Evolutionary conservation across 768 basidiomycete genomes (phyloP).

Genomic region (Russula vinacea): DNA sequence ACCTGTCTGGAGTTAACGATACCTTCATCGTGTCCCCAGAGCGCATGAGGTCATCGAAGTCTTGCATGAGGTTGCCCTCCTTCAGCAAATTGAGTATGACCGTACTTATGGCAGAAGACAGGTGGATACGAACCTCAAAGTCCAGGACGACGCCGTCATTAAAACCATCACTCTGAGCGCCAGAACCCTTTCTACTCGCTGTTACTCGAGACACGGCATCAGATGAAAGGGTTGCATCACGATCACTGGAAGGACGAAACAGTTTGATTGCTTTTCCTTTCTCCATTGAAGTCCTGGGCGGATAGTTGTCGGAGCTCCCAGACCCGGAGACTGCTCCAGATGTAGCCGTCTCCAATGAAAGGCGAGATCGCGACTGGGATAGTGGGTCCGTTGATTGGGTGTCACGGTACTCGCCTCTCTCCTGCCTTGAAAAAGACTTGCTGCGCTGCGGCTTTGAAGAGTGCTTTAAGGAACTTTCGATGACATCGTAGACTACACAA

Average conservation of each 20-base stretch:
- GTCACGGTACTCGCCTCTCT: conserved; percentile 20
- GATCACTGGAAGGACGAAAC: conserved; percentile 48
- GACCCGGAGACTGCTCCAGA: conserved; percentile 31
- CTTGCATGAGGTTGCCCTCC: conserved; percentile 47
- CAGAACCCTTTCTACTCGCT: conserved; percentile 11
- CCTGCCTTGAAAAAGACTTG: conserved; percentile 21
- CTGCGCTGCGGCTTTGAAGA: conserved; percentile 19
- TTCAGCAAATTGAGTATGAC: conserved; percentile 13
- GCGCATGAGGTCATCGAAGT: conserved; percentile 92
- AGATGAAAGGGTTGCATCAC: conserved; percentile 27
- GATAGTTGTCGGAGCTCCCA: conserved; percentile 32
- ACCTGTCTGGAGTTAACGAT: conserved; percentile 89
- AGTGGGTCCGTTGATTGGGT: conserved; percentile 26
- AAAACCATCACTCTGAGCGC: conserved; percentile 16
- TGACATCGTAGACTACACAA: conserved; percentile 42
- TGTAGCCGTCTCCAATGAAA: conserved; percentile 43
- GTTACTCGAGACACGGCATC: conserved; percentile 35
- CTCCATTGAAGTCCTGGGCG: conserved; percentile 54
- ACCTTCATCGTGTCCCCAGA: conserved; percentile 92
- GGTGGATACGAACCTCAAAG: conserved; percentile 30
- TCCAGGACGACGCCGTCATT: conserved; percentile 21
- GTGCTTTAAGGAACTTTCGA: conserved; percentile 31
- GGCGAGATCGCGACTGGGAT: conserved; percentile 35
- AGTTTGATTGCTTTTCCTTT: conserved; percentile 61
- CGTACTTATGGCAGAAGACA: conserved; percentile 12